These are phyloP conservation scores for Cyclostephanos invisitatus DNA, from an alignment of 108 stramenopile species.

Conservation along the genomic window DNA sequence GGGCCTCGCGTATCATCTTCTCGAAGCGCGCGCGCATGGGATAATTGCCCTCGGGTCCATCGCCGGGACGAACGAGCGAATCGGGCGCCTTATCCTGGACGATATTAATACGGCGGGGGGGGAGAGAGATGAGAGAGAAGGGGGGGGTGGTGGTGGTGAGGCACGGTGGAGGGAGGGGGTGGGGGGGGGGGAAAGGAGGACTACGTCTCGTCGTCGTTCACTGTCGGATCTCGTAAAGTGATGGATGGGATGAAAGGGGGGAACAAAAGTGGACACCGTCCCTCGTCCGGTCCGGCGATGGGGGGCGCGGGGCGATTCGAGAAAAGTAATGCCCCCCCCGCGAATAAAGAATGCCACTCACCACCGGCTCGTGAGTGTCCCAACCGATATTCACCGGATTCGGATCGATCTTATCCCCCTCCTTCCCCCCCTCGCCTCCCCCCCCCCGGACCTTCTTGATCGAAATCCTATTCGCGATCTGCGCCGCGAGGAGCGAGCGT, in stretches of 20 bases:
- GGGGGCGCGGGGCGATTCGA: too few relatives aligned
- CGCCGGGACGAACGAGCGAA: slow-evolving; percentile 82
- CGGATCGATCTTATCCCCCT: slow-evolving; percentile 59
- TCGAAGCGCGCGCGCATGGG: slow-evolving; percentile 95
- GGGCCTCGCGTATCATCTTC: slow-evolving; percentile 89
- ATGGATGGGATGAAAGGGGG: background rate
- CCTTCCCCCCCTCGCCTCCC: slow-evolving; percentile 37
- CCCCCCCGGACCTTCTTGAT: background rate
- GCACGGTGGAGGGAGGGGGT: background rate
- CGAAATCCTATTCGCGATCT: slow-evolving; percentile 28
- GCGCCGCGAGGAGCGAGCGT: slow-evolving; percentile 42
- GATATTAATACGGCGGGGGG: too few relatives aligned
- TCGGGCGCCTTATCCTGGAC: slow-evolving; percentile 46
- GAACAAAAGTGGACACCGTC: background rate
- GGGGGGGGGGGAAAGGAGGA: background rate
- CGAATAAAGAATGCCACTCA: slow-evolving; percentile 32
- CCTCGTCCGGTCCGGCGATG: too few relatives aligned
- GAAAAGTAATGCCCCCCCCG: too few relatives aligned
- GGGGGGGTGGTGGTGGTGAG: background rate
- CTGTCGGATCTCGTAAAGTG: too few relatives aligned
- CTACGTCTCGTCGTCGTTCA: too few relatives aligned
- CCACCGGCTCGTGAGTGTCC: slow-evolving; percentile 86
- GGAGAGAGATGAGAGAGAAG: background rate
- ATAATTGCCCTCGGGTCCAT: slow-evolving; percentile 93
- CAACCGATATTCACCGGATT: slow-evolving; percentile 87